Evolutionary conservation across 768 basidiomycete species (phyloP), one percentile per base, ranked within the genome.

Genomic region (Russula sp.): DNA sequence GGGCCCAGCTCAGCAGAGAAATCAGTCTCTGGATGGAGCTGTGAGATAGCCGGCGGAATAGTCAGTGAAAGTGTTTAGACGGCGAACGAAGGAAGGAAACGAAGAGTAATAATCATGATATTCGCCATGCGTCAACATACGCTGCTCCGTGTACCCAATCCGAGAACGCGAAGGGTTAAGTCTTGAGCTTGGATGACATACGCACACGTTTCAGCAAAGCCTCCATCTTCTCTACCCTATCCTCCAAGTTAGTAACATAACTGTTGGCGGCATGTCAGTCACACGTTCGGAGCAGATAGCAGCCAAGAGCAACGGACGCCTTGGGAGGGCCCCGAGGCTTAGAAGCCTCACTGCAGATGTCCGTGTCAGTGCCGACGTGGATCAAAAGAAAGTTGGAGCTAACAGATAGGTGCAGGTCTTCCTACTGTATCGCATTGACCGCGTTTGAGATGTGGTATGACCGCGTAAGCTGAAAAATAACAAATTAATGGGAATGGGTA

Each of bases 1-100:
- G 84, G 82, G 0, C 88, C 88, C 52, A 90, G 76, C 65, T 86
- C 82, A 22, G 78, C 73, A 39, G 82, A 79, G 70, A 87, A 85
- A 70, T 88, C 84, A 50, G 74, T 70, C 64, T 82, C 81, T 35
- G 88, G 88, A 34, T 77, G 79, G 66, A 89, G 76, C 88, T 89
- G 68, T 66, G 51, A 51, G 44, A 20, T 39, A n/a, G 31, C 31
- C 49, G 14, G 35, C 11, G 48, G 13, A 54, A 16, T 55, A 55
- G 59, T 51, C 35, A 54, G 53, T 31, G 48, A 31, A 55, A 27
- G 22, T 27, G 22, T 27, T 27, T 27, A 27, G 22, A 2, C 22
- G 22, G 22, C 22, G 22, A 27, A 27, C 1, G 22, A 27, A 27
- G 22, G 22, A 27, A 27, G 22, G 2, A 27, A 27, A 27, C 22